Evolutionary conservation across 768 basidiomycete species (phyloP), one percentile per base, ranked within the genome.

Genomic region (Strobilomyces echinocephalus): DNA sequence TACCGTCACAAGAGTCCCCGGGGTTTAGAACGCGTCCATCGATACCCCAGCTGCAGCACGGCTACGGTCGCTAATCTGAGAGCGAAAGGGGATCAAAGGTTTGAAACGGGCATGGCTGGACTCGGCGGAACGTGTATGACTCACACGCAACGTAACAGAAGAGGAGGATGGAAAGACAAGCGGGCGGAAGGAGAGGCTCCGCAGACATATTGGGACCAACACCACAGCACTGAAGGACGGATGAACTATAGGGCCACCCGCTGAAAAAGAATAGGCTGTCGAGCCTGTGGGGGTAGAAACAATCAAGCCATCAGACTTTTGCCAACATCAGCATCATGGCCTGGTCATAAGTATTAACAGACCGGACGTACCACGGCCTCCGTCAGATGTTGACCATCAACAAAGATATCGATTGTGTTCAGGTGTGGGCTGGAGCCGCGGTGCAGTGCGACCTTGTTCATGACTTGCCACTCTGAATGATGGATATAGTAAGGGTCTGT

Each of bases 251-350:
- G 95, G 95, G 24, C 95, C 95, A 33, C 95, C 95, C 1, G 94
- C 91, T 4, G 93, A 95, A 21, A 97, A 78, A 1, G 94, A 97
- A 70, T 97, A 97, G 15, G 95, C 95, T 4, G 95, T 97, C 20
- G 94, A 97, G 7, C 95, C 95, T 3, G 95, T 97, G 20, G 95
- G 95, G 2, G 95, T 97, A 8, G 93, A 93, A 50, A 97, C 84
- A 52, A 97, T 93, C 54, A 97, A 74, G 35, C 95, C 94, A 62
- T 97, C 94, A 34, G 92, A 91, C 93, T 95, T 63, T 20, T 28
- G 40, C 18, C 50, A 53, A 54, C 26, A 53, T 55, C 39, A 67
- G 56, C 30, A 39, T 52, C 45, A 54, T 52, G 52, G 24, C 35
- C 49, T 31, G 43, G 49, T 57, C 51, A 51, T 46, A 4, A 2